phyloP scores from a whole-genome alignment of 441 rosid species.

The Syzygium malaccense region DNA sequence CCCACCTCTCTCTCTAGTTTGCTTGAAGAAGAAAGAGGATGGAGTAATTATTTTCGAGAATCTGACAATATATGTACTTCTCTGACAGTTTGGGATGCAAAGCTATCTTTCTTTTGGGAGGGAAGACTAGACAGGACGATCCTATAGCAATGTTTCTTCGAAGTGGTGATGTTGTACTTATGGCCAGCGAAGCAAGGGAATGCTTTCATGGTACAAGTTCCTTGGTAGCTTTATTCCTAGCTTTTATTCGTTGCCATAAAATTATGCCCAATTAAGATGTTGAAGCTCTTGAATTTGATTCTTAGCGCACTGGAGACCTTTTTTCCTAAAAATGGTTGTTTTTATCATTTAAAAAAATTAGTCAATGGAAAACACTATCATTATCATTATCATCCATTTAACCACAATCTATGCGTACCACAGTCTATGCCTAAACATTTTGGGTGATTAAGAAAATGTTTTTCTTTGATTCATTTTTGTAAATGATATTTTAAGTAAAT shows the following conservation, averaged over 20 bases:
- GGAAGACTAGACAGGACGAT: constrained; percentile 65
- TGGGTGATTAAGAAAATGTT: background rate
- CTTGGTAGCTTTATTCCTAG: background rate
- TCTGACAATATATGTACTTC: background rate
- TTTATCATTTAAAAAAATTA: background rate
- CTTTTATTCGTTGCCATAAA: background rate
- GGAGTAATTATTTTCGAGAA: background rate
- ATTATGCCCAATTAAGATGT: background rate
- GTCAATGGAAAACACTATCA: background rate
- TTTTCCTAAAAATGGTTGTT: background rate
- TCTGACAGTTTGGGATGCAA: constrained; percentile 79
- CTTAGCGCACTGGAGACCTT: background rate
- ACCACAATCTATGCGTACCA: background rate
- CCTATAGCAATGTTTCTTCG: constrained; percentile 88
- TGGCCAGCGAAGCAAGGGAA: constrained; percentile 94
- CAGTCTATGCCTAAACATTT: background rate
- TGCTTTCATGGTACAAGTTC: constrained; percentile 67
- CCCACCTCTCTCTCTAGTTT: background rate
- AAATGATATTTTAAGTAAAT: background rate
- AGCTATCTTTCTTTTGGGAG: constrained; percentile 92
- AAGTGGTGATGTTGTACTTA: constrained; percentile 84
- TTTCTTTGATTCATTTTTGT: background rate
- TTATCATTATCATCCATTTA: background rate
- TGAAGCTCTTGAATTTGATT: background rate
- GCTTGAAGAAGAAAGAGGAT: background rate